These are phyloP conservation scores for Rhinocladiella mackenziei DNA, from an alignment of 2,329 filamentous ascomycete species.

Conservation along the genomic window DNA sequence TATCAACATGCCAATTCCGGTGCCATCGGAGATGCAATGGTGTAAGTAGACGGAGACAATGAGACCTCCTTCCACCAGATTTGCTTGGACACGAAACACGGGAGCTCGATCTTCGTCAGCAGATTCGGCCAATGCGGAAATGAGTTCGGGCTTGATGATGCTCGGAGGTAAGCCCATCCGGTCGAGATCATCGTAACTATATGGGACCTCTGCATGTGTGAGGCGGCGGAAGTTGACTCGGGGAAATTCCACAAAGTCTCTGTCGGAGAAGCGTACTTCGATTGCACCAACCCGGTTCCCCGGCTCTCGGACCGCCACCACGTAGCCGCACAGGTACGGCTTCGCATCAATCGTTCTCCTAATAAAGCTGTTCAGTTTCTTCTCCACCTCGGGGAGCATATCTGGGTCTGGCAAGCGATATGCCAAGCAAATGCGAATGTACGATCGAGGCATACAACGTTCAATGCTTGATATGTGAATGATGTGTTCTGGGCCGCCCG, in stretches of 20 bases:
- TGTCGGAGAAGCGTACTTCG: constrained; percentile 27
- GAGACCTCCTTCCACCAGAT: constrained; percentile 27
- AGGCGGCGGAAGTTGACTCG: constrained; percentile 21
- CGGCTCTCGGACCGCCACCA: constrained; percentile 18
- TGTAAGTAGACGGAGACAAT: constrained; percentile 29
- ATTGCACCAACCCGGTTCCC: constrained; percentile 18
- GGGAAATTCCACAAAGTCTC: constrained; percentile 25
- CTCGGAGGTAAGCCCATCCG: constrained; percentile 23
- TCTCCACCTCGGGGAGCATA: constrained; percentile 8
- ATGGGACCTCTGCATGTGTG: constrained; percentile 20
- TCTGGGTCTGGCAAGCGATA: constrained; percentile 20
- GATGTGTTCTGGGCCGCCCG: constrained; percentile 16
- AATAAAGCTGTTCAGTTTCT: constrained; percentile 21
- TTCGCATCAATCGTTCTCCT: constrained; percentile 26
- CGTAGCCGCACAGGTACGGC: constrained; percentile 28
- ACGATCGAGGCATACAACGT: constrained; percentile 30
- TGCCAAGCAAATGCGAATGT: constrained; percentile 29
- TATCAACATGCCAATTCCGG: constrained; percentile 24
- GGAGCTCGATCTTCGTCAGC: constrained; percentile 24
- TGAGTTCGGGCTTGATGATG: constrained; percentile 25
- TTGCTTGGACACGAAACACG: constrained; percentile 28
- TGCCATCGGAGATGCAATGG: constrained; percentile 30
- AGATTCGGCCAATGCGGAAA: constrained; percentile 25
- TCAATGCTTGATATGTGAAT: constrained; percentile 28
- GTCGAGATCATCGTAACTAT: constrained; percentile 27